A percentile compares a stretch with the other conserved stretches of the same genome.
Evolutionary conservation across 441 rosid genomes (phyloP).

Genomic region (Aleurites moluccanus): DNA sequence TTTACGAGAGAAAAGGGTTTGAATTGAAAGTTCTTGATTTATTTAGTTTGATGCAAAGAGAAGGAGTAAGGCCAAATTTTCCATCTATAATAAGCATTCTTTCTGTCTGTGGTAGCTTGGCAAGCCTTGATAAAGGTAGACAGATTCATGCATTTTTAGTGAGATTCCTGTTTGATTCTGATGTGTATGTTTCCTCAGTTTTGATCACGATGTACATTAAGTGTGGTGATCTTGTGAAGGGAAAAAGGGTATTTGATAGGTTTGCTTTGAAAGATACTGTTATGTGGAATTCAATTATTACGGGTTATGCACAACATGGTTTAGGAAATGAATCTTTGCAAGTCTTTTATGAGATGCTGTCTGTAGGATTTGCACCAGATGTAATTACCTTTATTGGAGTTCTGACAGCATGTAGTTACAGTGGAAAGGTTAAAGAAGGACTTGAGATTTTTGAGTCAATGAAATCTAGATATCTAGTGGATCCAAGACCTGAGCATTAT

Average conservation of each 20-base stretch:
- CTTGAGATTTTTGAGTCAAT: conserved; percentile 51
- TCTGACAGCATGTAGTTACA: conserved; percentile 63
- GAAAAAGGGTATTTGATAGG: conserved; percentile 48
- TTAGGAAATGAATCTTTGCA: conserved; percentile 55
- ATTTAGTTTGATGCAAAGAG: conserved; percentile 54
- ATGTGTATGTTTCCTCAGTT: conserved; percentile 62
- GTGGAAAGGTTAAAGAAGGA: conserved; percentile 58
- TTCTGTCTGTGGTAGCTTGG: conserved; percentile 57
- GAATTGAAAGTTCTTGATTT: conserved; percentile 54
- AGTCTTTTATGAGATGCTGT: conserved; percentile 50
- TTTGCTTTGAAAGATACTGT: conserved; percentile 53
- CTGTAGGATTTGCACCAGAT: conserved; percentile 38
- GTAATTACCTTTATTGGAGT: conserved; percentile 58
- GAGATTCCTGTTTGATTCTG: conserved; percentile 48
- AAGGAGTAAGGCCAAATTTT: conserved; percentile 45
- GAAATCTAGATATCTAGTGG: conserved; percentile 45
- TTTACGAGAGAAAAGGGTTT: conserved; percentile 49
- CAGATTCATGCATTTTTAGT: conserved; percentile 61
- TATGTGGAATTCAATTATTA: conserved; percentile 60
- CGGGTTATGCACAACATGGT: neutral
- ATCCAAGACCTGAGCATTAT: conserved; percentile 53
- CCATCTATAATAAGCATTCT: conserved; percentile 56
- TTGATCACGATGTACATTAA: conserved; percentile 67
- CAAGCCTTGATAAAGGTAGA: conserved; percentile 62
- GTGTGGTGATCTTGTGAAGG: conserved; percentile 58